These are phyloP conservation scores for Daldinia concentrica DNA, from an alignment of 495 filamentous ascomycete species.

Conservation along the genomic window DNA sequence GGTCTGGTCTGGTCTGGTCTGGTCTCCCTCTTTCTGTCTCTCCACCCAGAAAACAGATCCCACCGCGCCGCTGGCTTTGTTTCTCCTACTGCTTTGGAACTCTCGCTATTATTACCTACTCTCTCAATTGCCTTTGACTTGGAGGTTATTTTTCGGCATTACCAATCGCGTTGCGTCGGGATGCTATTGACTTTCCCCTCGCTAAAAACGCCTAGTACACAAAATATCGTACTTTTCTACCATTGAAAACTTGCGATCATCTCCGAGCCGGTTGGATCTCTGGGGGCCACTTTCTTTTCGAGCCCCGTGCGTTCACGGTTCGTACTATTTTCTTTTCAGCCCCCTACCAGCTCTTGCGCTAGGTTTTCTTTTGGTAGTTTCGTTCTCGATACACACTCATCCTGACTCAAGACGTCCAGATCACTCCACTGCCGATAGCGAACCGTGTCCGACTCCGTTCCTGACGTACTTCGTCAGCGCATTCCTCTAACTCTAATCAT, in stretches of 20 bases:
- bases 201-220: conserved; percentile 17
- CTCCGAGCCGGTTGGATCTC: conserved; percentile 32
- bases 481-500: conserved; percentile 27
- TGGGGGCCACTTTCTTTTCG: conserved; percentile 27
- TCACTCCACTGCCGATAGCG: conserved; percentile 18
- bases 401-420: conserved; percentile 26
- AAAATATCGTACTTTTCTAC: conserved; percentile 11
- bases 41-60: conserved; percentile 37
- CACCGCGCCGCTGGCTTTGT: conserved; percentile 38
- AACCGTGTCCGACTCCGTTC: conserved; percentile 25
- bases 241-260: conserved; percentile 19
- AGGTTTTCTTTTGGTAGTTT: conserved; percentile 28
- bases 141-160: conserved; percentile 22
- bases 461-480: conserved; percentile 20
- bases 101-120: conserved; percentile 8
- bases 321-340: conserved; percentile 23
- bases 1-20: conserved; percentile 34
- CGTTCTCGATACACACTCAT: conserved; percentile 11
- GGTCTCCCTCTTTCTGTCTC: conserved; percentile 18
- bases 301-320: conserved; percentile 35
- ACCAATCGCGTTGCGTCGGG: conserved; percentile 39
- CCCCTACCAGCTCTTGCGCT: conserved; percentile 23
- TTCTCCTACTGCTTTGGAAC: conserved; percentile 34
- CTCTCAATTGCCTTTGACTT: conserved; percentile 18
- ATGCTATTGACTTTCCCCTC: conserved; percentile 33